Evolutionary conservation across 306 rosid species (phyloP).

Genomic region (Begonia peltatifolia): DNA sequence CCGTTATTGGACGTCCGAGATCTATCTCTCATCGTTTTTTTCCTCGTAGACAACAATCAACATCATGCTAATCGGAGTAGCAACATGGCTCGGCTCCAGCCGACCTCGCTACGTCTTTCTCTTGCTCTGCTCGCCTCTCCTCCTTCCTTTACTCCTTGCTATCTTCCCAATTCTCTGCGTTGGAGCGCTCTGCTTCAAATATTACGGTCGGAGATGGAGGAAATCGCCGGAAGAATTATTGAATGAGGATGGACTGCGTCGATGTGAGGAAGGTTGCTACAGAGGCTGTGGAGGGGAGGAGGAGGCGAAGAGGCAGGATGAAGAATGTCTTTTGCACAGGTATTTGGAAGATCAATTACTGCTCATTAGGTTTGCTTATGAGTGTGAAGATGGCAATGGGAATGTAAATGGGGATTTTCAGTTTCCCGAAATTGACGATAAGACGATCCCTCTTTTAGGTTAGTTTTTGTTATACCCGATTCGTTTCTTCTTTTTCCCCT

Average conservation of each 20-base stretch:
- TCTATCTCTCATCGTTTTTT: neutral
- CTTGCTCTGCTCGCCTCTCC: conserved; percentile 11
- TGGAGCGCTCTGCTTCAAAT: conserved; percentile 8
- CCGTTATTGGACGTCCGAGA: neutral
- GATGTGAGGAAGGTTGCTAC: conserved; percentile 10
- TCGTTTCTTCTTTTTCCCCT: too few species aligned
- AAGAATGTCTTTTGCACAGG: conserved; percentile 5
- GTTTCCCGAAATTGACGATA: neutral
- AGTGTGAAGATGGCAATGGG: conserved; percentile 4
- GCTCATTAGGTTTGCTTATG: conserved; percentile 8
- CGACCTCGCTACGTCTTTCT: conserved; percentile 6
- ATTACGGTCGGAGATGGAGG: neutral
- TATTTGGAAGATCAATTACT: conserved; percentile 11
- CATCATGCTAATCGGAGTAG: conserved; percentile 10
- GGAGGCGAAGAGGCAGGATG: neutral
- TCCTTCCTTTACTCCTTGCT: conserved; percentile 4
- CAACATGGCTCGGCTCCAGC: conserved; percentile 4
- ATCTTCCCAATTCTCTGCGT: conserved; percentile 10
- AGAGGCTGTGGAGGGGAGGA: conserved; percentile 1
- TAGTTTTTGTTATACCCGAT: neutral
- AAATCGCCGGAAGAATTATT: neutral
- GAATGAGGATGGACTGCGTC: conserved; percentile 4
- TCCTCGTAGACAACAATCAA: neutral
- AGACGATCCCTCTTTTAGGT: conserved; percentile 4
- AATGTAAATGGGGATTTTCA: conserved; percentile 2